phyloP scores from a whole-genome alignment of 139 green algal species.

The Volvox reticuliferus region DNA sequence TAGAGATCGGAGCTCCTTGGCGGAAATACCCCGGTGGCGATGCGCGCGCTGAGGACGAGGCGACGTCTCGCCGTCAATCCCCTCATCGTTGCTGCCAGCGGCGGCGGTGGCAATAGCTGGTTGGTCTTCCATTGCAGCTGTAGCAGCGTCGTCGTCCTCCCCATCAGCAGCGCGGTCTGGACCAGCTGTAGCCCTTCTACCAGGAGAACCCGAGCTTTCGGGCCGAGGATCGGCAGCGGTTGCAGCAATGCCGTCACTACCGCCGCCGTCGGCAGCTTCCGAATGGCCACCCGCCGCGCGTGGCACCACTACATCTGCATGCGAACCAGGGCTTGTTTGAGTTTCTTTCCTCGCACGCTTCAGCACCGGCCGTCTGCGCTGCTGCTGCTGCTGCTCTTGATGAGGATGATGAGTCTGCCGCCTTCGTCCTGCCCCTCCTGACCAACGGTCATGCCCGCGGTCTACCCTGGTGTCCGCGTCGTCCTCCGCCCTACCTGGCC shows the following conservation, averaged over 20 bases:
- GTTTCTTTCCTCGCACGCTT: slow-evolving; percentile 3
- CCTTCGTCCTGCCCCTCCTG: background rate
- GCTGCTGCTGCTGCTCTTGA: slow-evolving; percentile 11
- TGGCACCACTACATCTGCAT: background rate
- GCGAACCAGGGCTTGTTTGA: background rate
- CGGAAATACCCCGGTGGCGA: slow-evolving; percentile 18
- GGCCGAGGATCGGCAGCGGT: background rate
- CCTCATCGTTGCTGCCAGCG: no score
- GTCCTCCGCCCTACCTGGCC: background rate
- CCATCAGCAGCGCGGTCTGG: background rate
- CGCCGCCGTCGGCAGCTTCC: background rate
- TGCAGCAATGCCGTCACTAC: background rate
- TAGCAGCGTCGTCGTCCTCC: no score
- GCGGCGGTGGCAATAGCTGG: no score
- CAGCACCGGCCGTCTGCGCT: background rate
- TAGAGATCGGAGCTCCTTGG: slow-evolving; percentile 35
- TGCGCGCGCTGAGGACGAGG: background rate
- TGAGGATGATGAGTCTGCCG: background rate
- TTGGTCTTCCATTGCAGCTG: no score
- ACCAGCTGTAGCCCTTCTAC: background rate
- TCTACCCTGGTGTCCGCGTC: background rate
- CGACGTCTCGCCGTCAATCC: background rate
- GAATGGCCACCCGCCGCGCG: background rate
- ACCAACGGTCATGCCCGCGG: background rate
- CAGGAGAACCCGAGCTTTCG: background rate